Evolutionary conservation across 192 early-diverging fungal genomes (phyloP).

Genomic region (Coemansia sp.): DNA sequence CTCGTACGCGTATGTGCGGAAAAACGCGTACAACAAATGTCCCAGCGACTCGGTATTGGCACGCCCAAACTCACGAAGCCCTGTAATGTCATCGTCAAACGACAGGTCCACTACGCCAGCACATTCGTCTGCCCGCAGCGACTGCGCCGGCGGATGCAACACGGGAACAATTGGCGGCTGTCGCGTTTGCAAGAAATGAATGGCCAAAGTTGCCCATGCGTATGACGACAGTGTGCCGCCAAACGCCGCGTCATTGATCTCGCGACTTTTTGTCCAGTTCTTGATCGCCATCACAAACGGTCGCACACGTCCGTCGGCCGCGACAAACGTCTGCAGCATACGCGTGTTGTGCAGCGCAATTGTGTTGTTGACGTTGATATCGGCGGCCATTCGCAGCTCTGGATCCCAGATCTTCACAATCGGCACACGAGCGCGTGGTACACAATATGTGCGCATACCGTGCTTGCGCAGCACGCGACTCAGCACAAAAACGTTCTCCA

Average conservation of each 20-base stretch:
- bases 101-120: conserved; percentile 59
- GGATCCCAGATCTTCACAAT: conserved; percentile 92
- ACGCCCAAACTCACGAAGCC: conserved; percentile 65
- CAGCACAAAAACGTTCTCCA: conserved; percentile 72
- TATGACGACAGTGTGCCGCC: conserved; percentile 94
- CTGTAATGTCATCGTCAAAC: conserved; percentile 73
- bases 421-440: conserved; percentile 86
- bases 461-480: conserved; percentile 72
- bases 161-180: conserved; percentile 86
- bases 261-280: conserved; percentile 83
- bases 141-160: conserved; percentile 59
- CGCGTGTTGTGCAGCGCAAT: conserved; percentile 86
- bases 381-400: conserved; percentile 83
- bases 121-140: conserved; percentile 21
- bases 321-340: conserved; percentile 88
- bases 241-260: conserved; percentile 87
- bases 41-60: conserved; percentile 77
- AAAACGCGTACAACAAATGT: conserved; percentile 80
- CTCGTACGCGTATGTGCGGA: conserved; percentile 76
- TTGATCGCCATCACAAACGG: conserved; percentile 93
- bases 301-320: conserved; percentile 81
- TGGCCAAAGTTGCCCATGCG: conserved; percentile 89
- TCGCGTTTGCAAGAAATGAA: conserved; percentile 92
- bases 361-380: conserved; percentile 94
- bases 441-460: conserved; percentile 78